Conservation (phyloP, 2,329 filamentous ascomycete species). For the Fusarium sp. region DNA sequence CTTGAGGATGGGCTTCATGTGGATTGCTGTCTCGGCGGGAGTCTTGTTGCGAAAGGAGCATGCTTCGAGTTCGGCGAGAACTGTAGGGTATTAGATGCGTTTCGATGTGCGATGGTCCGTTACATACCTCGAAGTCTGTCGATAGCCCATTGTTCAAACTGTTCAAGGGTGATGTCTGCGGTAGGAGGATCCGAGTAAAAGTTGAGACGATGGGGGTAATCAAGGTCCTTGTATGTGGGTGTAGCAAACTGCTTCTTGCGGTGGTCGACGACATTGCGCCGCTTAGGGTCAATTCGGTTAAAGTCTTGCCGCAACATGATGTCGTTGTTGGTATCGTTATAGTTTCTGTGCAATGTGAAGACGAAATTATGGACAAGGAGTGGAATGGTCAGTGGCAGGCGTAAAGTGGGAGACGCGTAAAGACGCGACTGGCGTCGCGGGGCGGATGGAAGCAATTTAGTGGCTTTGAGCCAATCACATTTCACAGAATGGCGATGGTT, state of each 20-base stretch:
- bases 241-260: slow-evolving; percentile 89
- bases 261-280: slow-evolving; percentile 79
- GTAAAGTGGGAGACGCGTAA: slow-evolving; percentile 49
- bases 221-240: slow-evolving; percentile 78
- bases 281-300: slow-evolving; percentile 73
- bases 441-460: slow-evolving; percentile 44
- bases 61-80: slow-evolving; percentile 89
- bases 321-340: slow-evolving; percentile 12
- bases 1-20: slow-evolving; percentile 87
- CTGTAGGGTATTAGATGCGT: slow-evolving; percentile 54
- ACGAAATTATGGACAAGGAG: slow-evolving; percentile 22
- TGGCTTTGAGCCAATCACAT: slow-evolving; percentile 27
- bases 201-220: slow-evolving; percentile 89
- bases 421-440: slow-evolving; percentile 46
- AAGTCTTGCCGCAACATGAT: slow-evolving; percentile 63
- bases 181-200: slow-evolving; percentile 91
- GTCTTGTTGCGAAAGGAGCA: slow-evolving; percentile 94
- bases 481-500: not conserved
- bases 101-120: accelerated
- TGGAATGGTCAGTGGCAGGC: slow-evolving; percentile 20
- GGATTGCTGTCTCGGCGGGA: slow-evolving; percentile 80
- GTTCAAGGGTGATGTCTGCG: slow-evolving; percentile 92
- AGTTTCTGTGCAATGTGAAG: slow-evolving; percentile 12
- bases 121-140: slow-evolving; percentile 80
- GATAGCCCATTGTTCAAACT: slow-evolving; percentile 99